phyloP scores from a whole-genome alignment of 768 basidiomycete genomes.

The Chalciporus piperatus region DNA sequence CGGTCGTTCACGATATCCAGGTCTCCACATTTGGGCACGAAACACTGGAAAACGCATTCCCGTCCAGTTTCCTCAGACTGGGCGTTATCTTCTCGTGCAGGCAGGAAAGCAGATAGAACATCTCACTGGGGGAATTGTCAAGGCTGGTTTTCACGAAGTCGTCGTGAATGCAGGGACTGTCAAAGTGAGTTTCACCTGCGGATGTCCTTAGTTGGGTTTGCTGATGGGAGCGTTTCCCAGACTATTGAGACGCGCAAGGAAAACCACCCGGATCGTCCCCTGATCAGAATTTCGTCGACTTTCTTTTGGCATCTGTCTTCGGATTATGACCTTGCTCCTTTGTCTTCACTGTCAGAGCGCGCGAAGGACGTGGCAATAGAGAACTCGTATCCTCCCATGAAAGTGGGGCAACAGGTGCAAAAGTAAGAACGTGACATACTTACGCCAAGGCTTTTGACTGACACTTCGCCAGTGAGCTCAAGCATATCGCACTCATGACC shows the following conservation, averaged over 20 bases:
- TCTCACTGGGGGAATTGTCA: conserved; percentile 77
- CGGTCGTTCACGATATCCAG: conserved; percentile 82
- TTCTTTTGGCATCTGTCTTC: conserved; percentile 96
- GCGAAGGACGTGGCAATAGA: conserved; percentile 36
- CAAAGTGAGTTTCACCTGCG: conserved; percentile 41
- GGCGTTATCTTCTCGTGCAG: conserved; percentile 84
- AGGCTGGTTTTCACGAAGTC: conserved; percentile 94
- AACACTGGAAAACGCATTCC: conserved; percentile 89
- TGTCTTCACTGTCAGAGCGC: conserved; percentile 50
- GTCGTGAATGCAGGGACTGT: conserved; percentile 83
- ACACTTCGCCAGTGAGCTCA: conserved; percentile 58
- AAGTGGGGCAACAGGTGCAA: conserved; percentile 87
- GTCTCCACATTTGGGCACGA: conserved; percentile 91
- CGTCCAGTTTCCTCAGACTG: conserved; percentile 80
- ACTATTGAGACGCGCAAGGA: conserved; percentile 58
- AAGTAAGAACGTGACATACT: conserved; percentile 45
- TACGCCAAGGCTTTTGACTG: conserved; percentile 4
- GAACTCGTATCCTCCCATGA: conserved; percentile 62
- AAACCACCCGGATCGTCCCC: conserved; percentile 69
- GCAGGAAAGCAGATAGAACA: conserved; percentile 96
- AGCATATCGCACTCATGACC: conserved; percentile 77
- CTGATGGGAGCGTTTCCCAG: conserved; percentile 34
- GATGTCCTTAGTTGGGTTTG: not conserved
- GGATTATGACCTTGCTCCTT: conserved; percentile 71
- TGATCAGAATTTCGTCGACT: conserved; percentile 93